Evolutionary conservation across 805 yeast genomes (phyloP).

Genomic region (Suhomyces kilbournensis): DNA sequence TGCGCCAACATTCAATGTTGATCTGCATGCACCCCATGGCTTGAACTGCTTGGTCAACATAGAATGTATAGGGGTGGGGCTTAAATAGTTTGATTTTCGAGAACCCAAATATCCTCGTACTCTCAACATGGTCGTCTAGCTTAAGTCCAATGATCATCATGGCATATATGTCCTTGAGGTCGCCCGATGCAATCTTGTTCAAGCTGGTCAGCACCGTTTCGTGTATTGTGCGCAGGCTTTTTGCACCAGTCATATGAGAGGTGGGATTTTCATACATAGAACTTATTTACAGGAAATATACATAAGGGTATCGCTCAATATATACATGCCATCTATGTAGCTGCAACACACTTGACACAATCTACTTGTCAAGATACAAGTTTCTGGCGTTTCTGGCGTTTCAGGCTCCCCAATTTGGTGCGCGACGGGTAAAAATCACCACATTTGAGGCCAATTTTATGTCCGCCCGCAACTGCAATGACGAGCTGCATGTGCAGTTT

Average conservation of each 20-base stretch:
- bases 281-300: too few species aligned
- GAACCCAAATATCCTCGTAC: background rate
- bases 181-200: slow-evolving; percentile 55
- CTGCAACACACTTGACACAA: background rate
- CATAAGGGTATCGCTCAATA: background rate
- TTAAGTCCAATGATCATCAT: slow-evolving; percentile 41
- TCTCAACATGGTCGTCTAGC: background rate
- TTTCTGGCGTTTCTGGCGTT: background rate
- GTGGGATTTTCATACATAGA: too few species aligned
- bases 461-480: too few species aligned
- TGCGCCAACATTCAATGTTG: slow-evolving; percentile 45
- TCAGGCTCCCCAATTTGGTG: background rate
- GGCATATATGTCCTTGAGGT: slow-evolving; percentile 59
- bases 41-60: slow-evolving; percentile 47
- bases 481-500: too few species aligned
- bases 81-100: slow-evolving; percentile 14
- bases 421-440: background rate
- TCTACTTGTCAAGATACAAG: background rate
- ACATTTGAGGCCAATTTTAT: too few species aligned
- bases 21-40: slow-evolving; percentile 50
- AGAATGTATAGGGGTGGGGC: slow-evolving; percentile 51
- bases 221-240: slow-evolving; percentile 17
- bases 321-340: background rate
- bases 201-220: slow-evolving; percentile 45
- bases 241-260: background rate